These are phyloP conservation scores for Diaporthe citri DNA, from an alignment of 2,329 filamentous ascomycete genomes.

Conservation along the genomic window DNA sequence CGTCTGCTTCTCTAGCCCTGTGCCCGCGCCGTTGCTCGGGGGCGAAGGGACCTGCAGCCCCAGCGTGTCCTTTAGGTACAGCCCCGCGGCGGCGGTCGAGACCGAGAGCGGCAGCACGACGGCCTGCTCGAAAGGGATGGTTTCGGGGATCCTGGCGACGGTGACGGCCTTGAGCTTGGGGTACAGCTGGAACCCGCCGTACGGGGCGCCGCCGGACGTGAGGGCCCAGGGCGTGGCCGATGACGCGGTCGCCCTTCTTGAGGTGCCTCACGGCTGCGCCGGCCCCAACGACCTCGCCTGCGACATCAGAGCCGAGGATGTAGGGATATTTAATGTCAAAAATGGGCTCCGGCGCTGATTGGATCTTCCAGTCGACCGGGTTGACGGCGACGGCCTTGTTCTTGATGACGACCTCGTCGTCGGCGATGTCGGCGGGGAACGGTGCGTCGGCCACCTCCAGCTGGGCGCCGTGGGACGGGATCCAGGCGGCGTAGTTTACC, in stretches of 20 bases:
- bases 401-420: conserved; percentile 39
- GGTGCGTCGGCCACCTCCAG: conserved; percentile 33
- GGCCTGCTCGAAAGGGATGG: conserved; percentile 44
- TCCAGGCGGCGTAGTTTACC: conserved; percentile 36
- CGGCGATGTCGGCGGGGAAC: conserved; percentile 21
- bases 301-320: conserved; percentile 50
- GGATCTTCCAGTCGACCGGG: conserved; percentile 49
- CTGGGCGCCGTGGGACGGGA: conserved; percentile 26
- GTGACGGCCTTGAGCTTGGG: conserved; percentile 41
- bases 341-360: conserved; percentile 40
- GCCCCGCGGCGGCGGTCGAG: conserved; percentile 45
- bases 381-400: conserved; percentile 37
- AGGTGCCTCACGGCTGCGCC: conserved; percentile 46
- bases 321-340: conserved; percentile 49
- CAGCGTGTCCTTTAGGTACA: conserved; percentile 44
- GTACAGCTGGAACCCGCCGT: conserved; percentile 47
- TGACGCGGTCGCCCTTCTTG: conserved; percentile 50
- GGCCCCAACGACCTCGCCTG: conserved; percentile 50
- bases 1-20: background rate
- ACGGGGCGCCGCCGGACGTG: conserved; percentile 37
- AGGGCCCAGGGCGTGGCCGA: conserved; percentile 44
- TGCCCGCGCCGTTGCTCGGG: conserved; percentile 5
- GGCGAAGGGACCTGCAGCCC: conserved; percentile 42
- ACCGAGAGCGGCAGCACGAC: conserved; percentile 46
- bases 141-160: conserved; percentile 43